Percentiles rank a stretch among this genome's conserved stretches.
These are phyloP conservation scores for Irineochytrium annulatum DNA, from an alignment of 192 early-diverging fungal genomes.

Conservation along the genomic window DNA sequence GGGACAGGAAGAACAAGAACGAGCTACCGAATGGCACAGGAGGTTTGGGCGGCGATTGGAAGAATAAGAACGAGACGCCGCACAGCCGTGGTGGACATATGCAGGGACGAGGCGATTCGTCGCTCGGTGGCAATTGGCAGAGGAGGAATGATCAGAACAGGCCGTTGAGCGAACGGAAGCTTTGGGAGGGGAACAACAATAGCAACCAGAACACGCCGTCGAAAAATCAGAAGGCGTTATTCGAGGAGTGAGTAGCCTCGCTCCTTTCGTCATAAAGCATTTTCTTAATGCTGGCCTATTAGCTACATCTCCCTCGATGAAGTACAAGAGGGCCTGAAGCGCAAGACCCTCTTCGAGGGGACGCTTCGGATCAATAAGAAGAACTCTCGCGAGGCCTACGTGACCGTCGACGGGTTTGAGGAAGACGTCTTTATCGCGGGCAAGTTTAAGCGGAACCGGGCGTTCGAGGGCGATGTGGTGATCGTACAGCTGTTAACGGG, in stretches of 20 bases:
- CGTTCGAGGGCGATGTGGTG: constrained; percentile 81
- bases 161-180: no score
- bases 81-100: no score
- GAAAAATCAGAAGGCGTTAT: no score
- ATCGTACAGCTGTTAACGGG: constrained; percentile 69
- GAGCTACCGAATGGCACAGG: no score
- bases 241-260: background rate
- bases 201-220: no score
- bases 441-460: constrained; percentile 71
- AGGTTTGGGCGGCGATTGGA: no score
- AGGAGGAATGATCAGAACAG: no score
- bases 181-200: no score
- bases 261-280: background rate
- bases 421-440: constrained; percentile 78
- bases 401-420: constrained; percentile 58
- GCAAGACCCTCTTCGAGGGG: constrained; percentile 60
- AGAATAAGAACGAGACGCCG: no score
- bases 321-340: constrained; percentile 20
- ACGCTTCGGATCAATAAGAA: constrained; percentile 80
- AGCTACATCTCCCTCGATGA: constrained; percentile 25
- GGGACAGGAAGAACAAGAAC: no score
- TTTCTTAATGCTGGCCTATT: background rate
- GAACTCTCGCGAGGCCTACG: constrained; percentile 84
- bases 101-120: no score
- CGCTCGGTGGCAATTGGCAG: no score